Evolutionary conservation across 805 yeast genomes (phyloP), one percentile per base, ranked within the genome.

Genomic region (Clavispora santaluciae): DNA sequence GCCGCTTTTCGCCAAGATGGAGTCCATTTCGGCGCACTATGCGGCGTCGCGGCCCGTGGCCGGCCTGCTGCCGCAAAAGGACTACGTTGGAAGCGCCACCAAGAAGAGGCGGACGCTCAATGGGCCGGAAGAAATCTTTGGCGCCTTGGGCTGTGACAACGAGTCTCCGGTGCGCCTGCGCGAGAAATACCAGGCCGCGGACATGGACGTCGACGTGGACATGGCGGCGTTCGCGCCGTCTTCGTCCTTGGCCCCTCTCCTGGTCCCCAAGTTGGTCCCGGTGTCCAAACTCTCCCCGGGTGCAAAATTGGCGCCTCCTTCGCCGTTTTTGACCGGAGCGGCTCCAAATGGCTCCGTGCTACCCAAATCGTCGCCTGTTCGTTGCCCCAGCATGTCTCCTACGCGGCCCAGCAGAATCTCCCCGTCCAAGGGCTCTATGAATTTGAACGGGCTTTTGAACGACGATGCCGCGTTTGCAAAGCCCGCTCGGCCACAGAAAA

Each of bases 1-100:
- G 31, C 51, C 58, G n/a, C 54, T 60, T 22, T 67, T 66, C 47
- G 55, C 55, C 49, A 52, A 46, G 35, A 73, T 75, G 79, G 79
- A 75, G 18, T 70, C 78, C 13, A 75, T 75, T 13, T 57, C 68
- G 8, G 57, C 61, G 6, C 79, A 75, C 43, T 74, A 74, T 43
- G 73, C 79, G 1, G 73, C 72, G 4, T 55, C 54, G n/a, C 42
- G 55, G 6, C 9, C 33, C 33, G 12, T 33, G 10, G 11, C 33
- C 11, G 26, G 22, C 10, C 30, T 16, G 25, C 31, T 31, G 15
- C 38, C 38, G 13, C 23, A 33, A 3, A 20, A 25, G 4, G 44
- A 37, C 17, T 35, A 34, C 8, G 25, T 40, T 2, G 43, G 52
- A 10, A 53, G 55, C 38, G 57, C 60, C 21, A 65, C 66, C 35